Percentiles rank a stretch among this genome's conserved stretches.
phyloP scores from a whole-genome alignment of 768 basidiomycete species.

The Russula brevipes region DNA sequence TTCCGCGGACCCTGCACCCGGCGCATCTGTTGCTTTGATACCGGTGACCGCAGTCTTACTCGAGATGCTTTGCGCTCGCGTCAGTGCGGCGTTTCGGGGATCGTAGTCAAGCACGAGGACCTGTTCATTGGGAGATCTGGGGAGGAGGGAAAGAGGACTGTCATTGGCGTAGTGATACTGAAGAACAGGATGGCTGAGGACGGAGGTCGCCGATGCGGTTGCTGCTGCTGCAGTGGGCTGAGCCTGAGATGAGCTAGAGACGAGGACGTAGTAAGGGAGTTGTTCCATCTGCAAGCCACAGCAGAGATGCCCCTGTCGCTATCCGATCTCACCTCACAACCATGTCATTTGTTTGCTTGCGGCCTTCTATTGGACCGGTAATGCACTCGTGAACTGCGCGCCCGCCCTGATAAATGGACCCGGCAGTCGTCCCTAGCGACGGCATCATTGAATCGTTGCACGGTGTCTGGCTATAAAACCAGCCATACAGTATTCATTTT shows the following conservation, averaged over 20 bases:
- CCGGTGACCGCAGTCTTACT: constrained; percentile 47
- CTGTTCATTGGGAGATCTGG: constrained; percentile 57
- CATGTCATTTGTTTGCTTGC: too few species aligned
- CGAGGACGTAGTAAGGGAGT: constrained; percentile 62
- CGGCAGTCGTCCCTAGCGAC: neutral
- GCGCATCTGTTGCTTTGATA: constrained; percentile 65
- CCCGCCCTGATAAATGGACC: neutral
- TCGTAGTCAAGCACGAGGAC: constrained; percentile 71
- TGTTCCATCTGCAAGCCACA: constrained; percentile 6
- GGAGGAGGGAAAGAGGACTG: constrained; percentile 58
- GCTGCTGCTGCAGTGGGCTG: constrained; percentile 38
- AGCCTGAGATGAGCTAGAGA: constrained; percentile 51
- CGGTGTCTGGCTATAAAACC: neutral
- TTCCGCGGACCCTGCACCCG: constrained; percentile 56
- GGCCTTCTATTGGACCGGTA: neutral
- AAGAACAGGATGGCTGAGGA: constrained; percentile 64
- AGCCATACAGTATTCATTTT: neutral
- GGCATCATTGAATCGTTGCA: neutral
- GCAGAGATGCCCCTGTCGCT: too few species aligned
- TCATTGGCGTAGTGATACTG: constrained; percentile 84
- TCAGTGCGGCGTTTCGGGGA: constrained; percentile 34
- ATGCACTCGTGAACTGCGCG: too few species aligned
- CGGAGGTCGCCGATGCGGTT: constrained; percentile 29
- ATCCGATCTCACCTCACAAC: too few species aligned
- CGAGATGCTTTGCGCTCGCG: constrained; percentile 51